phyloP scores from a whole-genome alignment of 805 yeast species.

The Candida insectorum region DNA sequence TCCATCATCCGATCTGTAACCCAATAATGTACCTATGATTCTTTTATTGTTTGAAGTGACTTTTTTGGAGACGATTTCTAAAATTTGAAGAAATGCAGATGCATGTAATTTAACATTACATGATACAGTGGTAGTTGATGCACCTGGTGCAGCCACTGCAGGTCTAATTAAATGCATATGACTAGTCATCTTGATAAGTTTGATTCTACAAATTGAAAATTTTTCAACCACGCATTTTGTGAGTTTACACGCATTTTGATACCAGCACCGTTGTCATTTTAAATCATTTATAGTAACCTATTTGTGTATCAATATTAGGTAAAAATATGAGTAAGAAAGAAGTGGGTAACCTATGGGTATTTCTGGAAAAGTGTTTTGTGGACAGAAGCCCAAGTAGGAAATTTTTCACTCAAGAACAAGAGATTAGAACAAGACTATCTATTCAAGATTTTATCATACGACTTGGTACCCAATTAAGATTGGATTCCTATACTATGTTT shows the following conservation, averaged over 20 bases:
- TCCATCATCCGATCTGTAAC: conserved; percentile 82
- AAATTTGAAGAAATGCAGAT: conserved; percentile 69
- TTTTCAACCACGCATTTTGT: conserved; percentile 1
- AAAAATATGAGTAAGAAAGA: too few relatives aligned
- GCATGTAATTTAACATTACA: conserved; percentile 58
- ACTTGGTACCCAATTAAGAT: conserved; percentile 33
- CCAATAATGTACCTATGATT: conserved; percentile 79
- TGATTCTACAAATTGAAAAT: conserved; percentile 2
- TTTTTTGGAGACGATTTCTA: conserved; percentile 65
- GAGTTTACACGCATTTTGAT: too few relatives aligned
- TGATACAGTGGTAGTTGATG: conserved; percentile 44
- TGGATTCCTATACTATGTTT: conserved; percentile 40
- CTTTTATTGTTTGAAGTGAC: conserved; percentile 43
- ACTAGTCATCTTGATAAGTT: conserved; percentile 6
- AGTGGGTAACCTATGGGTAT: conserved; percentile 34
- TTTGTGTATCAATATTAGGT: too few relatives aligned
- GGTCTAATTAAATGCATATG: conserved; percentile 51
- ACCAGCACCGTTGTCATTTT: too few relatives aligned
- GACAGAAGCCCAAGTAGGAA: conserved; percentile 30
- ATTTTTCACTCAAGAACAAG: conserved; percentile 29
- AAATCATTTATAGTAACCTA: too few relatives aligned
- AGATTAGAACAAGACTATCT: conserved; percentile 33
- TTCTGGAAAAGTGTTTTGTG: conserved; percentile 31
- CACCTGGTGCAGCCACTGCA: conserved; percentile 45
- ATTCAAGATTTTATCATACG: conserved; percentile 36